These are phyloP conservation scores for Phytophthora fragariaefolia DNA, from an alignment of 352 stramenopile genomes.

Conservation along the genomic window DNA sequence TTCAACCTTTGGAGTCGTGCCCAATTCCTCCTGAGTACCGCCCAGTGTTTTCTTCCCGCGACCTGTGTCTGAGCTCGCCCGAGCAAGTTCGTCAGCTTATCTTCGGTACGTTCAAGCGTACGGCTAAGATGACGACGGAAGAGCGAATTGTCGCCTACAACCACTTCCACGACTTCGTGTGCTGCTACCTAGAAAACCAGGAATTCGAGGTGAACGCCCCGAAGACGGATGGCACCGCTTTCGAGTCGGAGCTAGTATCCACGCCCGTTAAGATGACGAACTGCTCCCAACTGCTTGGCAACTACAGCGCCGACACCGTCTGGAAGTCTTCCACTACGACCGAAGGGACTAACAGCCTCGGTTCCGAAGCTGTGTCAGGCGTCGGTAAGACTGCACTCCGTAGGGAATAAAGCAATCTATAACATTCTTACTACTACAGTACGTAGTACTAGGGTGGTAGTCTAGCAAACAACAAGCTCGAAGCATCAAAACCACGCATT, in stretches of 20 bases:
- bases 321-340: slow-evolving; percentile 14
- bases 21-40: slow-evolving; percentile 27
- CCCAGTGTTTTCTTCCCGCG: slow-evolving; percentile 27
- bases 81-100: slow-evolving; percentile 22
- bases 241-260: slow-evolving; percentile 16
- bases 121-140: slow-evolving; percentile 7
- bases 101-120: slow-evolving; percentile 31
- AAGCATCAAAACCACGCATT: not conserved
- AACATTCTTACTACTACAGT: not conserved
- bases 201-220: slow-evolving; percentile 35
- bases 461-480: slow-evolving; percentile 1
- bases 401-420: too few species aligned
- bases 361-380: not conserved
- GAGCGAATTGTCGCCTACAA: slow-evolving; percentile 33
- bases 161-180: slow-evolving; percentile 33
- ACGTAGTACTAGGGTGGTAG: not conserved
- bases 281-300: slow-evolving; percentile 15
- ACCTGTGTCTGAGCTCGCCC: slow-evolving; percentile 30
- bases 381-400: too few species aligned
- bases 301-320: slow-evolving; percentile 21
- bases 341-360: not conserved
- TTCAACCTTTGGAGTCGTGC: slow-evolving; percentile 19
- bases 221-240: slow-evolving; percentile 7
- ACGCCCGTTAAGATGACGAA: slow-evolving; percentile 22
- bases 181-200: slow-evolving; percentile 33